Evolutionary conservation across 441 rosid genomes (phyloP), one percentile per base, ranked within the genome.

Genomic region (Rhodomyrtus psidioides): DNA sequence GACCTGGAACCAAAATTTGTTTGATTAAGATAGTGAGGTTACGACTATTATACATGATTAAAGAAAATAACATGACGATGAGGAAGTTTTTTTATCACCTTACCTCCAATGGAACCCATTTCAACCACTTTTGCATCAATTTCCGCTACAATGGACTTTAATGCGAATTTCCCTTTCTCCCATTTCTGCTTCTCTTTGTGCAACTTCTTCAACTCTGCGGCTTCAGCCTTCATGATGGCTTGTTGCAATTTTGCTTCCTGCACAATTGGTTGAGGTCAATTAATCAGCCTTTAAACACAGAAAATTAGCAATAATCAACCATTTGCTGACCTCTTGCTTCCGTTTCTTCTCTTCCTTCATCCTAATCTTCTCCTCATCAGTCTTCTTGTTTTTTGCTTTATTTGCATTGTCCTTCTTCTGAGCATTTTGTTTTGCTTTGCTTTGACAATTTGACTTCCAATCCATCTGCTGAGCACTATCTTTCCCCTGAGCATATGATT

Each of bases 141-240:
- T 90, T 93, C 93, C 82, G 97, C 97, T 85, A 95, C 95, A 85
- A 98, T 93, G 88, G 96, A 95, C 88, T 98, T 94, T 84, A 92
- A 90, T 12, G 99, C 96, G 90, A 95, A 91, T 90, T 96, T 96
- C 85, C 99, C 98, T 70, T 94, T 98, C 90, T 92, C 96, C 98
- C 99, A 98, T 88, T 95, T 96, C 84, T 91, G 92, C 91, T 89
- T 93, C 90, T 97, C 97, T 88, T 93, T 97, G 90, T 95, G 94
- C 90, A 93, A 54, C 88, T 88, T 94, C 91, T 92, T 98, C 83
- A 93, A 83, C 87, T 93, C 96, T 44, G 93, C 98, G 51, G 94
- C 98, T 90, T 96, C 98, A 86, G 98, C 96, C 94, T 94, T 97
- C 89, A 92, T 75, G 70, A 94, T 94, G 84, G 94, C 98, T 91